Percentiles rank a stretch among this genome's conserved stretches.
These are phyloP conservation scores for Spizellomyces sp. DNA, from an alignment of 192 early-diverging fungal genomes.

Conservation along the genomic window DNA sequence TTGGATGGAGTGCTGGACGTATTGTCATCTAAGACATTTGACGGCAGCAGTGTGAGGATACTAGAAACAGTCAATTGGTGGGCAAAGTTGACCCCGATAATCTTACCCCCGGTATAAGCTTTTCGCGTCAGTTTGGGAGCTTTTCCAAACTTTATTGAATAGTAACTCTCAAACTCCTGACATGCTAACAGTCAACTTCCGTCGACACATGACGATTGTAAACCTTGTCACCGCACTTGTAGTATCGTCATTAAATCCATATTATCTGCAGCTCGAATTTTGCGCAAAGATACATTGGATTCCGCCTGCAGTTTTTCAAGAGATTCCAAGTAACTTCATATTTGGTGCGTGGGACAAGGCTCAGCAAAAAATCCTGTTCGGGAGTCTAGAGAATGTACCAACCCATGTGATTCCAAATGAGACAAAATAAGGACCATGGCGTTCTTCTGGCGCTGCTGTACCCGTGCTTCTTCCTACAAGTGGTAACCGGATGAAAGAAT, in stretches of 20 bases:
- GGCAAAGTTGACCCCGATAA: no score
- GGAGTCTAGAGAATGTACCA: background rate
- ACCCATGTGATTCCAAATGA: slow-evolving; percentile 49
- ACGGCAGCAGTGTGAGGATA: no score
- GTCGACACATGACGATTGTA: background rate
- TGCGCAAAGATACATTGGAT: slow-evolving; percentile 43
- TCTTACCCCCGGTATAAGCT: slow-evolving; percentile 9
- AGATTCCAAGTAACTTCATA: background rate
- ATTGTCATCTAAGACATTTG: no score
- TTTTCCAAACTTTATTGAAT: slow-evolving; percentile 56
- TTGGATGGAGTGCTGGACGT: no score
- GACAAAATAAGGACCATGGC: slow-evolving; percentile 49
- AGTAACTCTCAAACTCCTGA: slow-evolving; percentile 59
- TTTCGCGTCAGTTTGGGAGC: slow-evolving; percentile 49
- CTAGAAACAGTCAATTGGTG: no score
- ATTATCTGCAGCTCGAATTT: slow-evolving; percentile 54
- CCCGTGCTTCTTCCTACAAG: slow-evolving; percentile 36
- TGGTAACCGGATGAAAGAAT: background rate
- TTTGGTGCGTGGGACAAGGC: no score
- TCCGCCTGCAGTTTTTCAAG: slow-evolving; percentile 50
- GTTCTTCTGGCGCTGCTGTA: slow-evolving; percentile 42
- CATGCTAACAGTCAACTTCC: background rate
- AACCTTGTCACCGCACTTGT: slow-evolving; percentile 31
- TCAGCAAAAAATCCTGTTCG: no score
- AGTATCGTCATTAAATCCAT: slow-evolving; percentile 54